These are phyloP conservation scores for Mallotus nudiflorus DNA, from an alignment of 345 rosid species.

Conservation along the genomic window DNA sequence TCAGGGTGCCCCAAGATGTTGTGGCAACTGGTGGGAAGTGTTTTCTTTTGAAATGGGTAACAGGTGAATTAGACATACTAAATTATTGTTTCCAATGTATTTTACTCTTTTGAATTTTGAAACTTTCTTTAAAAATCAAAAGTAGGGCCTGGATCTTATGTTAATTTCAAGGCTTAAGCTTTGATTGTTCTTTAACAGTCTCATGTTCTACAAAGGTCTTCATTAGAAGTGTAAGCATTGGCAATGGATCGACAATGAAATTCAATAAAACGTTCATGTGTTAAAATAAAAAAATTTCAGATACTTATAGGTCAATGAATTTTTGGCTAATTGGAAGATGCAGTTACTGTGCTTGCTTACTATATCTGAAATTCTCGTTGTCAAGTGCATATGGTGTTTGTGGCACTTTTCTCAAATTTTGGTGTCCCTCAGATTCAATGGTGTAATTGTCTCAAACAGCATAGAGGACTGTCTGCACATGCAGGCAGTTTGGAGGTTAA, in stretches of 20 bases:
- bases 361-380: neutral
- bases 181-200: neutral
- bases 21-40: constrained; percentile 96
- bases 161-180: neutral
- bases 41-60: constrained; percentile 77
- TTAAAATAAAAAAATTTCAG: neutral
- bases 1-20: constrained; percentile 97
- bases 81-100: neutral
- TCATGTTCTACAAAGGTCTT: neutral
- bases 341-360: neutral
- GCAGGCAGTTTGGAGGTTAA: no score
- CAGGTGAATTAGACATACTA: constrained; percentile 45
- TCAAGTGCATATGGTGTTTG: neutral
- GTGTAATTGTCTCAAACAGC: no score
- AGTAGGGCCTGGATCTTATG: neutral
- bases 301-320: neutral
- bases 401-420: no score
- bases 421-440: no score
- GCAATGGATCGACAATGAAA: neutral
- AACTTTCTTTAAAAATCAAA: neutral
- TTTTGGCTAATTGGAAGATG: neutral
- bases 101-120: constrained; percentile 5
- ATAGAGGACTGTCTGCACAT: no score
- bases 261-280: neutral
- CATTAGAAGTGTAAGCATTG: neutral